phyloP scores from a whole-genome alignment of 208 protist species.

The Leishmania turanica region DNA sequence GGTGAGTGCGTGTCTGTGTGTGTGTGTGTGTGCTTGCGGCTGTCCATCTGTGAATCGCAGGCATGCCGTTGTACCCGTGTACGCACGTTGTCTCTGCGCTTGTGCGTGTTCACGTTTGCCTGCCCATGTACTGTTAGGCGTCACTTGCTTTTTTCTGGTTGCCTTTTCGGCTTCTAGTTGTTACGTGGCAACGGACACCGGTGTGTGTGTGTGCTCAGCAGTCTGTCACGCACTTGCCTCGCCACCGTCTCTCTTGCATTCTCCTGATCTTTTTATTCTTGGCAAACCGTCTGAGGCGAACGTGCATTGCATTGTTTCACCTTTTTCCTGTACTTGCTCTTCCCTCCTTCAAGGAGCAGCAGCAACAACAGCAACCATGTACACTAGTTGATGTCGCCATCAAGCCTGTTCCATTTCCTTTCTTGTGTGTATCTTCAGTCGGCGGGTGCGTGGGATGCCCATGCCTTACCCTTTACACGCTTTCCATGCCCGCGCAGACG shows the following conservation, averaged over 20 bases:
- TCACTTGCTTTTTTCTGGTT: conserved; percentile 16
- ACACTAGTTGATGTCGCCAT: conserved; percentile 10
- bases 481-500: background rate
- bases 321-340: background rate
- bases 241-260: background rate
- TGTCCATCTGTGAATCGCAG: background rate
- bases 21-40: background rate
- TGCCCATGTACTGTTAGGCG: background rate
- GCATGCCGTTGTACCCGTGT: background rate
- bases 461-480: background rate
- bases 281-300: too few relatives aligned
- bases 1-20: background rate
- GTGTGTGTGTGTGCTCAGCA: background rate
- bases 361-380: background rate
- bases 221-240: background rate
- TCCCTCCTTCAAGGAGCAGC: background rate
- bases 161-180: conserved; percentile 17
- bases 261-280: background rate
- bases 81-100: background rate
- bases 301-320: background rate
- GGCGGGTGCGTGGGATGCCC: conserved; percentile 5
- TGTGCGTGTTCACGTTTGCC: conserved; percentile 2
- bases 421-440: background rate
- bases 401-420: background rate
- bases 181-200: background rate